These are phyloP conservation scores for Collybiopsis confluens DNA, from an alignment of 768 basidiomycete genomes.

Conservation along the genomic window DNA sequence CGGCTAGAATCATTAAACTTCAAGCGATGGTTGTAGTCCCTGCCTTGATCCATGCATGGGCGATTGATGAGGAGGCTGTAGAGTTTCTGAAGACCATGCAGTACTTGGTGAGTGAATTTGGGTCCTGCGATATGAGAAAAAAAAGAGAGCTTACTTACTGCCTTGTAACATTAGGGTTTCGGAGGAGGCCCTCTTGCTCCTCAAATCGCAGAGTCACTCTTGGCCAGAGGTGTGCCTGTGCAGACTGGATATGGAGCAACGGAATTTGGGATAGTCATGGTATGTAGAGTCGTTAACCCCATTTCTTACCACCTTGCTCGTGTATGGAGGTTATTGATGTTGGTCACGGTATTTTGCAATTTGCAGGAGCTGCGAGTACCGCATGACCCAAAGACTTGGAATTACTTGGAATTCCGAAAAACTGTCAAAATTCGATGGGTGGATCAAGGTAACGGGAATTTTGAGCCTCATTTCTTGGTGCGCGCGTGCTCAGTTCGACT, in stretches of 20 bases:
- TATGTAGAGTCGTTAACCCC: too few relatives aligned
- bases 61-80: slow-evolving; percentile 12
- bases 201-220: slow-evolving; percentile 11
- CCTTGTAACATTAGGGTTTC: background rate
- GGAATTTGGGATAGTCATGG: slow-evolving; percentile 14
- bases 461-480: slow-evolving; percentile 10
- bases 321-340: too few relatives aligned
- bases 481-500: too few relatives aligned
- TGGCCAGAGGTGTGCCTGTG: slow-evolving; percentile 15
- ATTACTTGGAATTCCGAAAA: background rate
- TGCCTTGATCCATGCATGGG: slow-evolving; percentile 21
- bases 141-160: background rate
- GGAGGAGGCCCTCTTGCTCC: slow-evolving; percentile 5
- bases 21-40: slow-evolving; percentile 20
- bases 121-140: background rate
- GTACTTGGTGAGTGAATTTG: slow-evolving; percentile 17
- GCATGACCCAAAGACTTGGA: slow-evolving; percentile 14
- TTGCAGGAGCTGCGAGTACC: too few relatives aligned
- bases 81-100: slow-evolving; percentile 11
- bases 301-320: too few relatives aligned
- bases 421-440: background rate
- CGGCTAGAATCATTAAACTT: slow-evolving; percentile 10
- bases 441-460: slow-evolving; percentile 5
- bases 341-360: too few relatives aligned
- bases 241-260: slow-evolving; percentile 15